Conservation (phyloP, 208 protist species). For the Trypanosoma avium region DNA sequence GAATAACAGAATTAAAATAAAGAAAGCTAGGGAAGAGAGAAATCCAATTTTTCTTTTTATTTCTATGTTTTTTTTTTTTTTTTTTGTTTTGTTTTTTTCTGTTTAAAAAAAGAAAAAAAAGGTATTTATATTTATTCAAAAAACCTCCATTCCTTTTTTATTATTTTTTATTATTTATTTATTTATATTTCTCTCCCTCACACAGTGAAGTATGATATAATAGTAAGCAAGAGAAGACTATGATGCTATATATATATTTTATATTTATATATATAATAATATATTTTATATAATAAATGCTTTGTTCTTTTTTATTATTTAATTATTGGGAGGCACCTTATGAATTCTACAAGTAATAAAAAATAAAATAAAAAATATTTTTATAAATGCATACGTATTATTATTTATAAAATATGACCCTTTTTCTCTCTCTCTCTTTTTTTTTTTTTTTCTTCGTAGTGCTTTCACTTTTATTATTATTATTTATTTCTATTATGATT, state of each 20-base stretch:
- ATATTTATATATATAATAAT: too few species aligned
- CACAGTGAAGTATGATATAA: neutral
- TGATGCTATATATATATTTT: neutral
- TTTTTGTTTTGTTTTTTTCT: constrained; percentile 4
- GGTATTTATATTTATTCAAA: neutral
- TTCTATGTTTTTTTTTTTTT: constrained; percentile 30
- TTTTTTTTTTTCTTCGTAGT: constrained; percentile 20
- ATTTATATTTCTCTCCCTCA: too few species aligned
- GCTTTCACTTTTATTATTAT: too few species aligned
- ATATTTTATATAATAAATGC: too few species aligned
- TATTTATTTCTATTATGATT: too few species aligned
- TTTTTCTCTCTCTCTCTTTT: neutral
- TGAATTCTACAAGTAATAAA: too few species aligned
- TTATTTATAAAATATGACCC: neutral
- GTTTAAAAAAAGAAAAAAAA: neutral
- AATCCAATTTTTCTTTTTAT: constrained; percentile 3
- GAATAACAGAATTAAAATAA: too few species aligned
- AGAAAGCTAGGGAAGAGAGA: constrained; percentile 3
- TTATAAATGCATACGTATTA: neutral
- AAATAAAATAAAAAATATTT: too few species aligned
- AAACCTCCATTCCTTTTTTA: neutral
- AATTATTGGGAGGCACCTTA: too few species aligned
- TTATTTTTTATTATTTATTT: too few species aligned
- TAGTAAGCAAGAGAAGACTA: neutral
- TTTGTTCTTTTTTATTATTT: too few species aligned